These are phyloP conservation scores for Phytophthora melonis DNA, from an alignment of 352 stramenopile genomes.

Conservation along the genomic window DNA sequence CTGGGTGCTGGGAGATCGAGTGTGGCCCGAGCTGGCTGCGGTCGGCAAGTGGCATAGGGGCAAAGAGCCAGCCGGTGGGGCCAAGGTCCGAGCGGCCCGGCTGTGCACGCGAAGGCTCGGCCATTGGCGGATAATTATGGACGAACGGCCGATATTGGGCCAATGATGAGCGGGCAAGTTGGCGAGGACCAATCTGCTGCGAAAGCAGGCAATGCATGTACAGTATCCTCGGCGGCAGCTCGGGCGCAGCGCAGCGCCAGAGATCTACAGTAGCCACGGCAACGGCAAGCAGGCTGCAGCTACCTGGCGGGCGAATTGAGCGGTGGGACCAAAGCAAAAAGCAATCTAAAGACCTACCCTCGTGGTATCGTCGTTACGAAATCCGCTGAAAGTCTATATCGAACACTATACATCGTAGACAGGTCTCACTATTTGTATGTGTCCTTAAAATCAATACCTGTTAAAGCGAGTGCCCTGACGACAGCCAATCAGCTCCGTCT, in stretches of 20 bases:
- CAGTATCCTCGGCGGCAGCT: too few species aligned
- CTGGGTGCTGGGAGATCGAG: neutral
- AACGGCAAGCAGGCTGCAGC: too few species aligned
- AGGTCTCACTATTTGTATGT: too few species aligned
- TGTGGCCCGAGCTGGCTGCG: neutral
- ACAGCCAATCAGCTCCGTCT: slow-evolving; percentile 22
- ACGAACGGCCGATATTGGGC: neutral
- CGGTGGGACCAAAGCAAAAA: too few species aligned
- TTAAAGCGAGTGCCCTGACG: slow-evolving; percentile 7
- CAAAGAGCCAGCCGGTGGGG: neutral
- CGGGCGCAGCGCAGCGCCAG: too few species aligned
- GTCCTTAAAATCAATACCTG: too few species aligned
- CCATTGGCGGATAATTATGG: neutral
- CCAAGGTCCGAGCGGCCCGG: neutral
- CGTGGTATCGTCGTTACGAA: too few species aligned
- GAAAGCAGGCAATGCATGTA: neutral
- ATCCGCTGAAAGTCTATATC: too few species aligned
- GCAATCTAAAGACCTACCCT: too few species aligned
- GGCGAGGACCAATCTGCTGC: neutral
- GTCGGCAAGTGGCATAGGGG: slow-evolving; percentile 27
- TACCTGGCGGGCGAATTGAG: too few species aligned
- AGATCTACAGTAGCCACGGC: too few species aligned
- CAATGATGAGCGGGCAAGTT: neutral
- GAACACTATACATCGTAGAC: too few species aligned
- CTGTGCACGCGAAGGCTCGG: neutral